A percentile compares a stretch with the other conserved stretches of the same genome.
Conservation (phyloP, 768 basidiomycete species). For the Scleroderma bovista region DNA sequence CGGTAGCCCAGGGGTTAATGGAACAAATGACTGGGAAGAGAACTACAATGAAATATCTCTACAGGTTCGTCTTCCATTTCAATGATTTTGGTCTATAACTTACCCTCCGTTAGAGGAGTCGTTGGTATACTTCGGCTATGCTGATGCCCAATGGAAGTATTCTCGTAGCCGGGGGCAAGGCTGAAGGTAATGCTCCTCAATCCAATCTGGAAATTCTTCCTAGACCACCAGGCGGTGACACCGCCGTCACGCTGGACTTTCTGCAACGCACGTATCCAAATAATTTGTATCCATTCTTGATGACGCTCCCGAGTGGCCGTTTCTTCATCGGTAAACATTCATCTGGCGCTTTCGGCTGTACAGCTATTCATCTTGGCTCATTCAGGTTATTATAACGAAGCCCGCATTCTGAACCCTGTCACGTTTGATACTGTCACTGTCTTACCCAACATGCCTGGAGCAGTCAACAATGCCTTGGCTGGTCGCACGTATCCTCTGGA, state of each 20-base stretch:
- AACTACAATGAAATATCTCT: constrained; percentile 50
- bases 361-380: background rate
- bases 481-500: constrained; percentile 78
- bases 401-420: constrained; percentile 62
- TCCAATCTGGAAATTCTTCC: constrained; percentile 73
- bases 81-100: background rate
- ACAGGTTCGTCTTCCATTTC: constrained; percentile 41
- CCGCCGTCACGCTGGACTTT: constrained; percentile 57
- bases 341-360: background rate
- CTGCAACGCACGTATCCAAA: constrained; percentile 70
- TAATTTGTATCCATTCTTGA: constrained; percentile 75
- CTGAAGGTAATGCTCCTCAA: constrained; percentile 65
- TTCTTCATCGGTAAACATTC: constrained; percentile 56
- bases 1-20: constrained; percentile 61
- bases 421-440: constrained; percentile 56
- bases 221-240: constrained; percentile 69
- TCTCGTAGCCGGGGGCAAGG: constrained; percentile 70
- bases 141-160: constrained; percentile 70
- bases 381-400: constrained; percentile 75
- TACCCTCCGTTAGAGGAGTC: constrained; percentile 38
- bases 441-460: constrained; percentile 70
- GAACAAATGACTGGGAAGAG: constrained; percentile 79
- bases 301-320: constrained; percentile 62
- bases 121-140: constrained; percentile 71
- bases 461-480: constrained; percentile 65